Base-by-base conservation (phyloP, 768 basidiomycete genomes). In the Collybia sordida region DNA sequence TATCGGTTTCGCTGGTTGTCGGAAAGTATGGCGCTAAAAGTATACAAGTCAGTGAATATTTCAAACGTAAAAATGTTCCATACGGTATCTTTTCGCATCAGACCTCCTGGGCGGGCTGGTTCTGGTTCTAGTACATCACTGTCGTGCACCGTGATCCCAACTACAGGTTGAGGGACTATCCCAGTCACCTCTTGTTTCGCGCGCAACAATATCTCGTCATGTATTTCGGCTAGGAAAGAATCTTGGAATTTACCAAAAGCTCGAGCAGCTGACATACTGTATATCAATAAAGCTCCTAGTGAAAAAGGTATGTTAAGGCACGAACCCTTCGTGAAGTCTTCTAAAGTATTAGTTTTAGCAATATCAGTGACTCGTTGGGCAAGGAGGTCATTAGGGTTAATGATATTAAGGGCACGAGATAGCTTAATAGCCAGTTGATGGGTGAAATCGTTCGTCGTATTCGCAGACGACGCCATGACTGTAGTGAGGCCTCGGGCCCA, bases 231-330 rank as follows among this genome's bases (percentile, higher is more conserved):
- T 46, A 95, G 74, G 60, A 90, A 89, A 28, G 84, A 81, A 61
- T 84, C 81, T 62, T 86, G 78, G 63, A 95, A 94, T 74, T 90
- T 90, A 64, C 91, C 93, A 72, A 97, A 95, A 25, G 85, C 72
- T 54, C 76, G 80, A 27, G 88, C 87, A 57, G 91, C 90, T 86
- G 57, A 1, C 54, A 19, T 38, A n/a, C 21, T 9, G 19, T 28
- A 37, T 40, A 38, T 18, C 18, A 45, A 19, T 45, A 27, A 15
- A 45, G 1, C 18, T n/a, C 15, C 6, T 27, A 12, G 31, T 47
- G 53, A 37, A 46, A 52, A 37, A 17, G 23, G 17, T 12, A 36
- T 35, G 47, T 17, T 17, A 27, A 43, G 31, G 61, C n/a, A n/a
- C 73, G 40, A 51, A 90, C 90, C 89, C 69, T 77, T 75, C 40